Evolutionary conservation across 208 protist species (phyloP), one percentile per base, ranked within the genome.

Genomic region (Lotmaria passim): DNA sequence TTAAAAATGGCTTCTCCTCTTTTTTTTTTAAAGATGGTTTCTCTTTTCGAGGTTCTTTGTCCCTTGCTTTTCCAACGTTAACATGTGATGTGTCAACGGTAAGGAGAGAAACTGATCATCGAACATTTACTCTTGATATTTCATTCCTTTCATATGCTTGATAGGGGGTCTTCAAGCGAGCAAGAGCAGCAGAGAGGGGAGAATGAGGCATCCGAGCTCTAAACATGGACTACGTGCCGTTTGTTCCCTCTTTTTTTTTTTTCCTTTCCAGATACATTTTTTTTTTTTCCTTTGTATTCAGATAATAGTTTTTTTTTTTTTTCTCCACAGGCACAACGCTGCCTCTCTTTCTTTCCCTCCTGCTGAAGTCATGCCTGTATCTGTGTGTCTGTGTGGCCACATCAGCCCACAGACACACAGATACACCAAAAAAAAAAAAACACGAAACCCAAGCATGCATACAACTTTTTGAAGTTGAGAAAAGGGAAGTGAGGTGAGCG

Each of bases 11-110:
- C n/a, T 56, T 15, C 7, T 58, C 58, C 33, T 57, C 47, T 56
- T 66, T 66, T 44, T 26, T 57, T 59, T 59, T 66, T 17, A 26
- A 19, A 19, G 15, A 64, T 41, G 46, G 12, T 48, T 44, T 60
- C 19, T 48, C 38, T 38, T 66, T 67, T 15, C 17, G 39, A 44
- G n/a, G 30, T n/a, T 63, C 2, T 66, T 31, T 34, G 7, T 51
- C 30, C n/a, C 23, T 67, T 38, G 53, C 23, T 56, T 56, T 43
- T 52, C 48, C 48, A 15, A 21, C 21, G 55, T 66, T 53, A 26
- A 67, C 23, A 39, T 24, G 5, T 28, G 48, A 34, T n/a, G 31
- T 4, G 21, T 30, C 10, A 28, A 34, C 0, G 19, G 48, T 4
- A 2, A 10, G 12, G 19, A 55, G 48, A 34, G 34, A 19, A 34